Evolutionary conservation across 495 filamentous ascomycete species (phyloP).

Genomic region (Chaetomium fimeti): DNA sequence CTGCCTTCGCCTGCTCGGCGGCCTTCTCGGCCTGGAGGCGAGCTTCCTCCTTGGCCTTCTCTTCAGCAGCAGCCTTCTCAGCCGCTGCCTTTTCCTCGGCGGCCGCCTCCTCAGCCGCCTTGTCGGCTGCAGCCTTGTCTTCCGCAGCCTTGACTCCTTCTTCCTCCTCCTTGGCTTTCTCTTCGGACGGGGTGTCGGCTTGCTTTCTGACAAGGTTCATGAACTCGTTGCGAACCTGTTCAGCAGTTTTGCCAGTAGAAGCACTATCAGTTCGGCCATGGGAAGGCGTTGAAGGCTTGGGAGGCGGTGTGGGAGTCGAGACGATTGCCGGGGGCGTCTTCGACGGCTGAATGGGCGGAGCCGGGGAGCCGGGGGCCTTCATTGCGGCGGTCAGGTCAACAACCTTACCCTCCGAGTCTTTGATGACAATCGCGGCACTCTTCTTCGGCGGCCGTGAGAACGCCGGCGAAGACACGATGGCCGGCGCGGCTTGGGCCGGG

Average conservation of each 20-base stretch:
- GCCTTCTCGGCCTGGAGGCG: conserved; percentile 44
- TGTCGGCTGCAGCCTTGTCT: conserved; percentile 39
- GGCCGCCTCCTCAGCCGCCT: conserved; percentile 49
- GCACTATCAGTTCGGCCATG: conserved; percentile 52
- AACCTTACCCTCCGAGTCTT: conserved; percentile 67
- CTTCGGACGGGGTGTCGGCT: conserved; percentile 31
- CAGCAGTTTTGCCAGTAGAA: conserved; percentile 46
- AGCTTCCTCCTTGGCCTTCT: conserved; percentile 54
- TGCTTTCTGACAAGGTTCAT: conserved; percentile 50
- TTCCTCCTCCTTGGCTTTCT: conserved; percentile 45
- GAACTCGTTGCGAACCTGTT: conserved; percentile 53
- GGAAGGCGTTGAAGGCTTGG: conserved; percentile 44
- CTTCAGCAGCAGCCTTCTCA: conserved; percentile 64
- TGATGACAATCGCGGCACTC: conserved; percentile 71
- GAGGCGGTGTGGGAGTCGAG: conserved; percentile 54
- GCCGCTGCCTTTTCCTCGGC: conserved; percentile 63
- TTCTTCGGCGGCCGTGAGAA: conserved; percentile 59
- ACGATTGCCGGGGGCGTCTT: conserved; percentile 54
- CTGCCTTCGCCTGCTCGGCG: conserved; percentile 42
- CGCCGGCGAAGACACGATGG: conserved; percentile 58
- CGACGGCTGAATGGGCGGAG: conserved; percentile 48
- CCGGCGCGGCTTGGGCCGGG: conserved; percentile 57
- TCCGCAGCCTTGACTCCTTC: conserved; percentile 43
- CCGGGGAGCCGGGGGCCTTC: conserved; percentile 47
- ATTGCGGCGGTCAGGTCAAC: conserved; percentile 44